A percentile compares a stretch with the other conserved stretches of the same genome.
Conservation (phyloP, 1,284 basidiomycete genomes). For the Leccinum subspadiceum region DNA sequence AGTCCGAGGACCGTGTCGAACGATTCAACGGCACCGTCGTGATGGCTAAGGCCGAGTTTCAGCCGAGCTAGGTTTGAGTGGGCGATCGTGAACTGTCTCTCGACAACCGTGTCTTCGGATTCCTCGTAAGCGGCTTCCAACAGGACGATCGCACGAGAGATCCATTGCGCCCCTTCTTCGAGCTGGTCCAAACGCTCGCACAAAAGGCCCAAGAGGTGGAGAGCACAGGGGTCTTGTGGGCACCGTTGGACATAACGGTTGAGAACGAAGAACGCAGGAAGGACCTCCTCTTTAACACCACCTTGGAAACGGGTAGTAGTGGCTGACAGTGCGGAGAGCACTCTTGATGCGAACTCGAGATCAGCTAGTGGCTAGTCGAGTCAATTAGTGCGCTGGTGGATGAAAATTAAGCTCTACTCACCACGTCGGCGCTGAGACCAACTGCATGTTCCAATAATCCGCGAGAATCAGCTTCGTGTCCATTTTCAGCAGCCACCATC, state of each 20-base stretch:
- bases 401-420: slow-evolving; percentile 39
- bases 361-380: slow-evolving; percentile 74
- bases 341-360: slow-evolving; percentile 70
- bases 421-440: slow-evolving; percentile 66
- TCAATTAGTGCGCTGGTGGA: slow-evolving; percentile 9
- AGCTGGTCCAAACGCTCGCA: slow-evolving; percentile 81
- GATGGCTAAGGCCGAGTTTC: slow-evolving; percentile 59
- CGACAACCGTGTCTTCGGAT: slow-evolving; percentile 75
- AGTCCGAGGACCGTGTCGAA: slow-evolving; percentile 77
- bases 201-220: slow-evolving; percentile 85
- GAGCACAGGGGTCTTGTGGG: slow-evolving; percentile 70
- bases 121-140: slow-evolving; percentile 90
- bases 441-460: slow-evolving; percentile 84
- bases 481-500: slow-evolving; percentile 71
- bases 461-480: slow-evolving; percentile 61
- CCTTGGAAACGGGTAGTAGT: slow-evolving; percentile 26
- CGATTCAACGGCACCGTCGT: slow-evolving; percentile 61
- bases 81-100: slow-evolving; percentile 79
- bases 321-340: slow-evolving; percentile 50
- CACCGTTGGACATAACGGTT: slow-evolving; percentile 72
- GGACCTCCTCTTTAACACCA: slow-evolving; percentile 44
- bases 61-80: slow-evolving; percentile 83
- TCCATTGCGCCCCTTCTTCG: slow-evolving; percentile 57
- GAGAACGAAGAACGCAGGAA: slow-evolving; percentile 80
- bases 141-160: slow-evolving; percentile 66